Base-by-base conservation (phyloP, 2,329 filamentous ascomycete species). In the Cercospora canescens region DNA sequence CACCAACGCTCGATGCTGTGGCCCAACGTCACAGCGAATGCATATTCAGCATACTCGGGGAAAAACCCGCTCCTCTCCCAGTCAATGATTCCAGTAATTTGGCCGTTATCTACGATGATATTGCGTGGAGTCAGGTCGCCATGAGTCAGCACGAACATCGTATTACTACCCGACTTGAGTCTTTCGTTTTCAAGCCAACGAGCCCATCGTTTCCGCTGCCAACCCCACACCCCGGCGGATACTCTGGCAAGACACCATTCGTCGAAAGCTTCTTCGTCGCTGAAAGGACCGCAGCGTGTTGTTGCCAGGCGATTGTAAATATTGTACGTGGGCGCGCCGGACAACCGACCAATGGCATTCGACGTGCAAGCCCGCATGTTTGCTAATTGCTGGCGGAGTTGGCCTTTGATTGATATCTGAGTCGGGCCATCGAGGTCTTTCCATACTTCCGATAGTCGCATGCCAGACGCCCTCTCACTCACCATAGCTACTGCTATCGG, bases 1-100 rank as follows among this genome's bases (percentile, higher is more conserved):
- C 52, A 55, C 52, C 52, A 55, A 4, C 32, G 28, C 26, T 55
- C 52, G 14, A 58, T 58, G 7, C 24, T 26, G 37, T 58, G 55
- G 0, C 55, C 55, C 12, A 58, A 39, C 12, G 39, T n/a, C 55
- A 58, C 12, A 28, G 55, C 55, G 26, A 58, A 58, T 11, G 34
- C 65, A 39, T 71, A 73, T 35, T 72, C 70, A 56, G 62, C 71
- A 56, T 71, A 68, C 26, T 69, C 67, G 14, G 72, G 72, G 24
- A 68, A 71, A 63, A 67, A 72, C 11, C 72, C 70, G 50, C 65
- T 48, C 6, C 45, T 64, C 60, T 73, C 71, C 71, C 71, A 73
- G 60, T 73, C 72, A 12, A 73, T 18, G 12, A 72, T 59, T 11
- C 56, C 69, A 24, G 60, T 30, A n/a, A 71, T 60, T 2, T 45